phyloP scores from a whole-genome alignment of 306 rosid genomes.

The Vigna trinervia region DNA sequence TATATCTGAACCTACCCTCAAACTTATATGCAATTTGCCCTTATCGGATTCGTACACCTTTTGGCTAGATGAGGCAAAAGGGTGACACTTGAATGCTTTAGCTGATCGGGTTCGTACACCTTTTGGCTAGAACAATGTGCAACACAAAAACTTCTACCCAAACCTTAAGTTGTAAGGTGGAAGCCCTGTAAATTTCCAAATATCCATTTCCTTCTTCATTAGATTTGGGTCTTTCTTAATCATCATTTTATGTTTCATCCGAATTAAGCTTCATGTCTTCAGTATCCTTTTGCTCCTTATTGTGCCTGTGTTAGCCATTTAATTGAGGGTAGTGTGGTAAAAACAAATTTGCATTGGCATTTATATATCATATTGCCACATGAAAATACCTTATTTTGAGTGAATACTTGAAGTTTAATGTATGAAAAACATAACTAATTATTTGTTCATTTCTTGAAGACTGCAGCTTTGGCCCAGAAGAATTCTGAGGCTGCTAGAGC shows the following conservation, averaged over 20 bases:
- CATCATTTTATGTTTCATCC: not conserved
- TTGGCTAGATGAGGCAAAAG: too few relatives aligned
- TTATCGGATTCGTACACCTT: too few relatives aligned
- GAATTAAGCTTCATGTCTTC: not conserved
- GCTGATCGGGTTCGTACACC: too few relatives aligned
- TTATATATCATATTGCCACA: not conserved
- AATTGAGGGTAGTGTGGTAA: not conserved
- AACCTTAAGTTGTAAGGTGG: constrained; percentile 12
- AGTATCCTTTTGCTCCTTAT: constrained; percentile 6
- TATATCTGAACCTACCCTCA: too few relatives aligned
- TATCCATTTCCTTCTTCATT: constrained; percentile 7
- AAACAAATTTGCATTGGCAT: not conserved
- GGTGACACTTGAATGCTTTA: too few relatives aligned
- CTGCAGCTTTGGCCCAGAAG: constrained; percentile 82
- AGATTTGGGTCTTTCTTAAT: constrained; percentile 1
- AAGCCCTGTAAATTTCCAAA: not conserved
- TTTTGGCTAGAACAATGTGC: not conserved
- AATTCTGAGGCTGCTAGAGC: constrained; percentile 85
- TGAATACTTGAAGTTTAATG: constrained; percentile 27
- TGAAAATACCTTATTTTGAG: not conserved
- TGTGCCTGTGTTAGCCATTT: not conserved
- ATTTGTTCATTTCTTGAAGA: constrained; percentile 59
- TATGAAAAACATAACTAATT: constrained; percentile 36
- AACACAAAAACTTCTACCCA: not conserved
- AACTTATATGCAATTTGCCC: too few relatives aligned